Evolutionary conservation across 805 yeast species (phyloP), one percentile per base, ranked within the genome.

Genomic region (Wickerhamomyces chaumierensis): DNA sequence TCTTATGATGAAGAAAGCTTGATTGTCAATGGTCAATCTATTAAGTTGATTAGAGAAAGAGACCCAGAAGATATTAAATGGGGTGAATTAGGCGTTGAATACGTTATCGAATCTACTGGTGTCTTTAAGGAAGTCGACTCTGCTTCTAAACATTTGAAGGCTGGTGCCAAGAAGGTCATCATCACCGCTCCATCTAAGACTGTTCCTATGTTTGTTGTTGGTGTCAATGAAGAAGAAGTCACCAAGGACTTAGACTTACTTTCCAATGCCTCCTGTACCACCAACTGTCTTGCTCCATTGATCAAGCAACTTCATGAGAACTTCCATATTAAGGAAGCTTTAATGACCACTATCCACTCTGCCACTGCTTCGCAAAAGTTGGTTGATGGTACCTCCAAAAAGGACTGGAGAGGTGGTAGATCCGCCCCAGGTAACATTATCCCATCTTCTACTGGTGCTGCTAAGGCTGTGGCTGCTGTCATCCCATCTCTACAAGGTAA

Each of bases 391-490:
- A 94, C 95, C 57, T 84, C 95, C 63, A 86, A 80, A 77, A 86
- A 86, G 77, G 95, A 86, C 75, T 86, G 95, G 95, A 81, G 95
- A 78, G 95, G 95, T 65, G 95, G 95, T 66, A 82, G 95, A 73
- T 81, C 95, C 55, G 95, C 95, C 62, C 81, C 90, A 47, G 94
- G 88, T 62, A 86, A 86, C 81, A 83, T 86, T 65, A 86, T 86
- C 54, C 95, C 95, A 60, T 84, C 94, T 32, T 82, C 95, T 48
- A 86, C 95, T 48, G 95, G 95, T 78, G 95, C 95, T 57, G 95
- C 95, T 60, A 86, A 86, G 80, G 95, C 95, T 51, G 95, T 86
- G 56, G 95, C 95, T 65, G 84, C 84, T 77, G 95, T 86, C 56
- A 80, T 86, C 57, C 95, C 95, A 51, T 80, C 72, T 57, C 75